A percentile compares a stretch with the other conserved stretches of the same genome.
Conservation (phyloP, 768 basidiomycete species). For the Boletus patriciae region DNA sequence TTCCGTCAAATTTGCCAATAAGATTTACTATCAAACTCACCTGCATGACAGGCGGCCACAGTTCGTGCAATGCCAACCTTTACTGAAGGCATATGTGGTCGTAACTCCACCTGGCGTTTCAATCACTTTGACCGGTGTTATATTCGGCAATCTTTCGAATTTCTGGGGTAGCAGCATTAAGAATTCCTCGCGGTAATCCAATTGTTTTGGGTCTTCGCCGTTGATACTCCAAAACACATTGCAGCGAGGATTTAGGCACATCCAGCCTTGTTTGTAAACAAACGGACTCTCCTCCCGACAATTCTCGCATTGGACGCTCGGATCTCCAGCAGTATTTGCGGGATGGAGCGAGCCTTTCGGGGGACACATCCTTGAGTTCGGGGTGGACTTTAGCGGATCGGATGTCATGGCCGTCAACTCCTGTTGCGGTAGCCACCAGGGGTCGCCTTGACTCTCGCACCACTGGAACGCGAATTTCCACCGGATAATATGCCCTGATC, state of each 20-base stretch:
- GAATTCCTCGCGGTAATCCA: slow-evolving; percentile 53
- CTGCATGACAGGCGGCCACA: slow-evolving; percentile 78
- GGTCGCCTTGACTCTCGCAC: slow-evolving; percentile 67
- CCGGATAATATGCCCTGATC: slow-evolving; percentile 56
- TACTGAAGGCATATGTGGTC: slow-evolving; percentile 56
- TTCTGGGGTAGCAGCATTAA: slow-evolving; percentile 36
- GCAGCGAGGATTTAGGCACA: slow-evolving; percentile 64
- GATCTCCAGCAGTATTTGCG: neutral
- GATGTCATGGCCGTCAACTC: neutral
- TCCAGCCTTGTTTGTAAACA: slow-evolving; percentile 58
- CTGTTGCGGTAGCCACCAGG: slow-evolving; percentile 46
- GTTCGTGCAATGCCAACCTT: slow-evolving; percentile 64
- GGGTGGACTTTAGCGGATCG: neutral
- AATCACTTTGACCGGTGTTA: slow-evolving; percentile 40
- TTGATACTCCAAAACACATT: slow-evolving; percentile 51
- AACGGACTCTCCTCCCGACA: slow-evolving; percentile 50
- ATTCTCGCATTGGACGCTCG: slow-evolving; percentile 34
- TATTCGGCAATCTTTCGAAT: slow-evolving; percentile 36
- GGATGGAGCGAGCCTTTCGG: neutral
- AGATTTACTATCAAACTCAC: slow-evolving; percentile 38
- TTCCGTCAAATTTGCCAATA: neutral
- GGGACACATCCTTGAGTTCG: neutral
- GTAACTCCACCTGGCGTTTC: slow-evolving; percentile 37
- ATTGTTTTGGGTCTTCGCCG: slow-evolving; percentile 31
- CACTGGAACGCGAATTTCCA: slow-evolving; percentile 86